Conservation (phyloP, 2,329 filamentous ascomycete genomes). For the Endothia cerciana region DNA sequence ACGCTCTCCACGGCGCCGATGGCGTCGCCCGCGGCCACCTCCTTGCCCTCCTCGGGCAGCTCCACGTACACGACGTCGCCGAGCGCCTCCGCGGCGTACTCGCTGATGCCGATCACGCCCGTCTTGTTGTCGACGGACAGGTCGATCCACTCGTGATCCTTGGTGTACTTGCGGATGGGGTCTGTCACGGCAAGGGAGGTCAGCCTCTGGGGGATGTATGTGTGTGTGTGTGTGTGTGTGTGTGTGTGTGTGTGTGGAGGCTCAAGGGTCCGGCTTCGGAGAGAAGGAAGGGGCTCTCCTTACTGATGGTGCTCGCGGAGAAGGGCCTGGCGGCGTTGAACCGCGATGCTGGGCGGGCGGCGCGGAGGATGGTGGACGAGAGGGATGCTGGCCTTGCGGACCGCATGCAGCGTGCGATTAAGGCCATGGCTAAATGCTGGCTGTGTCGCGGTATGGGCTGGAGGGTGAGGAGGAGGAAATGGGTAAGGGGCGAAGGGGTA, state of each 20-base stretch:
- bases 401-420: conserved; percentile 61
- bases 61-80: conserved; percentile 98
- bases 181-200: conserved; percentile 43
- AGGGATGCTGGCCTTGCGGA: conserved; percentile 52
- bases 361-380: conserved; percentile 42
- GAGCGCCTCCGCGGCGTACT: conserved; percentile 88
- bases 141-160: conserved; percentile 98
- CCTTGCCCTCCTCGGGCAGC: conserved; percentile 73
- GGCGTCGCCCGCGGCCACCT: conserved; percentile 75
- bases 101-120: conserved; percentile 82
- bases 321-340: conserved; percentile 48
- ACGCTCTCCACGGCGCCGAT: conserved; percentile 97
- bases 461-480: conserved; percentile 6
- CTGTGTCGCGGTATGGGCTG: conserved; percentile 7
- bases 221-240: background rate
- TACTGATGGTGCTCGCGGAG: conserved; percentile 50
- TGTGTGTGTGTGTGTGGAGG: conserved; percentile 14
- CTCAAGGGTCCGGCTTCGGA: conserved; percentile 39
- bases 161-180: conserved; percentile 82
- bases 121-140: conserved; percentile 80
- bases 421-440: conserved; percentile 54
- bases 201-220: background rate
- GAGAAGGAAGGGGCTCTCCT: conserved; percentile 25
- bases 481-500: conserved; percentile 9
- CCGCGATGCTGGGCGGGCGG: conserved; percentile 40